Conservation (phyloP, 192 early-diverging fungal genomes). For the Globomyces pollinis-pini region DNA sequence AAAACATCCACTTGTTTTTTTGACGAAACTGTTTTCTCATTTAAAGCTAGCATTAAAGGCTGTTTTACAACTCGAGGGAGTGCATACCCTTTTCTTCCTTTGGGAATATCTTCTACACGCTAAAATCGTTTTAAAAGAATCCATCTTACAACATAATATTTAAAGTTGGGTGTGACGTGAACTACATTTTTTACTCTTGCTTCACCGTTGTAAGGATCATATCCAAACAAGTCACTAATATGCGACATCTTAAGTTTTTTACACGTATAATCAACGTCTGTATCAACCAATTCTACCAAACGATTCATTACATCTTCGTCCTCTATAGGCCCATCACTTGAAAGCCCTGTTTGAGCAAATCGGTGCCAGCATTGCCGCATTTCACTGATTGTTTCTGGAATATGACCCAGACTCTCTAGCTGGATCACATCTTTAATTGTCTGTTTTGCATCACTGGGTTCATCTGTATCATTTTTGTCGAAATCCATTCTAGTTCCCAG, state of each 20-base stretch:
- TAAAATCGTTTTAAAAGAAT: neutral
- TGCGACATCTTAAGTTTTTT: neutral
- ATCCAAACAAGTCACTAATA: conserved; percentile 6
- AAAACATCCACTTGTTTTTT: neutral
- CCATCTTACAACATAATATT: neutral
- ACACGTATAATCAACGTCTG: neutral
- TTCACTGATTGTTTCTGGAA: neutral
- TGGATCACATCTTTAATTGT: neutral
- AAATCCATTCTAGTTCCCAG: no score
- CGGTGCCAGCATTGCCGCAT: neutral
- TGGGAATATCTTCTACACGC: no score
- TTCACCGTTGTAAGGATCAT: neutral
- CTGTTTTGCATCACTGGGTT: conserved; percentile 1
- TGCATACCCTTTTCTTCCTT: neutral
- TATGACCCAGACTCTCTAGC: neutral
- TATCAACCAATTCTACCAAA: conserved; percentile 1
- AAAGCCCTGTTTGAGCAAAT: neutral
- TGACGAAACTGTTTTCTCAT: neutral
- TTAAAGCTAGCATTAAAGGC: neutral
- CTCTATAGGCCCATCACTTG: neutral
- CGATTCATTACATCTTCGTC: neutral
- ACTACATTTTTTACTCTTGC: neutral
- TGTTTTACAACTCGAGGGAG: neutral
- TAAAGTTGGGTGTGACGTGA: conserved; percentile 1
- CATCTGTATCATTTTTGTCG: no score